Percentiles rank a stretch among this genome's conserved stretches.
Evolutionary conservation across 345 rosid species (phyloP).

Genomic region (Ceriops zippeliana): DNA sequence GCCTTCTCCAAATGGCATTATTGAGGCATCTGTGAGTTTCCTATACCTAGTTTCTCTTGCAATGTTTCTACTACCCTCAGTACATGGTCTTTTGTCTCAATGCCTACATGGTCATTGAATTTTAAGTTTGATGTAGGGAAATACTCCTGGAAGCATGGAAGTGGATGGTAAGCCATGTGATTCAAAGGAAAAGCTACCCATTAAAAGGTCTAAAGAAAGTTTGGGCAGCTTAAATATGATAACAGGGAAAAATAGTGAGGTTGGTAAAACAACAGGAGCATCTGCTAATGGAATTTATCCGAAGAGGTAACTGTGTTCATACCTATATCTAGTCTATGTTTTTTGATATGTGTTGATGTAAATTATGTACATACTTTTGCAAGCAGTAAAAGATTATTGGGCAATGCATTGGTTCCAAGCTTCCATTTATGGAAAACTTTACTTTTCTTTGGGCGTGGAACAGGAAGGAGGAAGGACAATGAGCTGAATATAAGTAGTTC

Average conservation of each 20-base stretch:
- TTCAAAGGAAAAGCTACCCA: constrained; percentile 87
- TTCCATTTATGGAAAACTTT: not conserved
- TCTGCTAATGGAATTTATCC: constrained; percentile 83
- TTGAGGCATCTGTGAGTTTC: constrained; percentile 71
- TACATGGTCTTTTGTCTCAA: constrained; percentile 1
- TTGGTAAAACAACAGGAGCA: constrained; percentile 62
- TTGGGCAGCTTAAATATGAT: constrained; percentile 94
- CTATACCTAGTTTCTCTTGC: constrained; percentile 10
- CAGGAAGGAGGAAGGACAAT: not conserved
- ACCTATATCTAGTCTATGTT: not conserved
- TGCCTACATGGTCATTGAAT: constrained; percentile 16
- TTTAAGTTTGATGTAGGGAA: constrained; percentile 50
- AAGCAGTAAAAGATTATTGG: not conserved
- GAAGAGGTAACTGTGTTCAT: constrained; percentile 55
- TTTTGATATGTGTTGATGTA: not conserved
- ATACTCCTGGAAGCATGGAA: constrained; percentile 65
- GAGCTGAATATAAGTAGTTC: not conserved
- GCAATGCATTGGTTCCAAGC: not conserved
- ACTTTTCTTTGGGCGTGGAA: not conserved
- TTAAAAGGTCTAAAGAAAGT: constrained; percentile 97
- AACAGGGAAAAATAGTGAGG: constrained; percentile 72
- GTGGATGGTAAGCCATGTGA: constrained; percentile 77
- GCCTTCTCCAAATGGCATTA: constrained; percentile 89
- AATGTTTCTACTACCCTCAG: constrained; percentile 9
- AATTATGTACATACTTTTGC: not conserved